Base-by-base conservation (phyloP, 352 stramenopile genomes). In the Pythium graminicola region DNA sequence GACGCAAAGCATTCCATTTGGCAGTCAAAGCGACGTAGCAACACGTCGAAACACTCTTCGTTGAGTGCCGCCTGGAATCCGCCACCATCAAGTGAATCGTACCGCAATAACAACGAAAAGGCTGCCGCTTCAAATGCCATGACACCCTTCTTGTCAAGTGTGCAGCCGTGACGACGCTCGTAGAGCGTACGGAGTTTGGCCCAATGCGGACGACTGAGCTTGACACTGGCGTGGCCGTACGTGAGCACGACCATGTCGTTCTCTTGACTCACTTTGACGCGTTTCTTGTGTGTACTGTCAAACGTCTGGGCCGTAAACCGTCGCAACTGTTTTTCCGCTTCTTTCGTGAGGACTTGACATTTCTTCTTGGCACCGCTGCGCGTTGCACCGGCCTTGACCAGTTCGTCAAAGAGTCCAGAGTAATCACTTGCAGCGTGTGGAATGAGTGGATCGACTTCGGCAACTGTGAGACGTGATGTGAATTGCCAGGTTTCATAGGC, bases 1-100 rank as follows among this genome's bases (percentile, higher is more conserved):
- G 86, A 96, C 16, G 90, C 88, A 50, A 98, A 97, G 64, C 88
- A 97, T 70, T 97, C 90, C 73, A 97, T 93, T 43, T 79, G 68
- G 61, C 89, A 96, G 36, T 89, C 87, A 61, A 98, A 98, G 46
- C 87, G 83, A 19, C 76, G 59, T 39, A 97, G 64, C 50, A 98
- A 60, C 42, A 89, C 78, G 54, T 97, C 88, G 51, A 98, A 97
- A 42, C 90, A 93, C 54, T 93, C 71, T 36, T 95, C 86, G 45
- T 95, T 94, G 22, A 98, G 73, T 16, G 81, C 81, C 45, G 81
- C 77, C 67, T 98, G 93, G 61, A 97, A 88, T 36, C 93, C 93
- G 42, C 89, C 90, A 39, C 93, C 93, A 49, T 97, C 86, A 19
- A 98, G 66, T 51, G 89, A 91, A 64, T 97, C 89, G 63, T 98